A percentile compares a stretch with the other conserved stretches of the same genome.
Evolutionary conservation across 1,139 yeast species (phyloP).

Genomic region (Candida labiduridarum): DNA sequence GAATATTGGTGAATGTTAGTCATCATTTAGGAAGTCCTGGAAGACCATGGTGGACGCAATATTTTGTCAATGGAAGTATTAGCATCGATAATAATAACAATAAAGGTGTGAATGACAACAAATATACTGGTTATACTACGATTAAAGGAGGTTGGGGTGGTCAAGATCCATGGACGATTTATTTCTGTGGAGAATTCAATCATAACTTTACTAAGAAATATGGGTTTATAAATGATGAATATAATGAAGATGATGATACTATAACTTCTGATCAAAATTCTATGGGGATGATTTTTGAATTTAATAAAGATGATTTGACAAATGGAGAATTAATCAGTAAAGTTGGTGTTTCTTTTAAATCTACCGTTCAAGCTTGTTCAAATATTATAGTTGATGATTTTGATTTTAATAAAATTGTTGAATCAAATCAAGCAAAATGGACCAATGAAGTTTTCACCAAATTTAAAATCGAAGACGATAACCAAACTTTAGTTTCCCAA

Average conservation of each 20-base stretch:
- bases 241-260: constrained; percentile 6
- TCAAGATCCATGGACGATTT: constrained; percentile 30
- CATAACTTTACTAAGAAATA: constrained; percentile 16
- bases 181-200: constrained; percentile 32
- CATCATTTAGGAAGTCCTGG: constrained; percentile 29
- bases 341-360: constrained; percentile 37
- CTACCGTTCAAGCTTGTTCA: constrained; percentile 30
- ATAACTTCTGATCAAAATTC: constrained; percentile 19
- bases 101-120: constrained; percentile 14
- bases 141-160: constrained; percentile 37
- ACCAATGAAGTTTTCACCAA: constrained; percentile 27
- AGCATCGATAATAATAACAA: constrained; percentile 17
- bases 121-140: constrained; percentile 28
- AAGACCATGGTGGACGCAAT: constrained; percentile 36
- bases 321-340: constrained; percentile 18
- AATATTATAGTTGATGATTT: constrained; percentile 22
- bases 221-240: constrained; percentile 16
- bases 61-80: constrained; percentile 29
- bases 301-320: constrained; percentile 13
- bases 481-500: constrained; percentile 23
- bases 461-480: constrained; percentile 21
- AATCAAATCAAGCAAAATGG: constrained; percentile 28
- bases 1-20: constrained; percentile 28
- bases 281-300: constrained; percentile 25
- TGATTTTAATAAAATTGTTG: constrained; percentile 24